Conservation (phyloP, 257 asterid genomes). For the Nicotiana sylvestris region DNA sequence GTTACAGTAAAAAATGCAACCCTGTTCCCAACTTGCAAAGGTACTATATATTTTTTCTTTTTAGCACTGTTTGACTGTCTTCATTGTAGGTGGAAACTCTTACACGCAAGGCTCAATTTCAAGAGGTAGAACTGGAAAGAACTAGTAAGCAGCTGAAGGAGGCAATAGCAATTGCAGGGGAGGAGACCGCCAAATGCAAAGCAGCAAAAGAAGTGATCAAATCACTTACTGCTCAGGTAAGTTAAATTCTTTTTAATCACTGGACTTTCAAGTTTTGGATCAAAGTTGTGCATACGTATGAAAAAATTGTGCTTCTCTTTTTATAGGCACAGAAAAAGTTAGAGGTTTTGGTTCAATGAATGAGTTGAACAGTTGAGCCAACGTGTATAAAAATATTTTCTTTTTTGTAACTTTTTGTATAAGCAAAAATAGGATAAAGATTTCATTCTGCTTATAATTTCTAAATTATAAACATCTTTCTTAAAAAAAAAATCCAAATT, state of each 20-base stretch:
- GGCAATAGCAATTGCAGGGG: slow-evolving; percentile 81
- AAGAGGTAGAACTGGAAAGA: slow-evolving; percentile 76
- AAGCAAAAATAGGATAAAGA: neutral
- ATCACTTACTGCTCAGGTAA: slow-evolving; percentile 90
- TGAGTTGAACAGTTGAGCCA: neutral
- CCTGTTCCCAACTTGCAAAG: neutral
- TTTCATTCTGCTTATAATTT: neutral
- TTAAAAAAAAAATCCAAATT: no score
- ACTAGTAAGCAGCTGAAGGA: slow-evolving; percentile 79
- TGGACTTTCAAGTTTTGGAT: neutral
- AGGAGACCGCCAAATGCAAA: slow-evolving; percentile 91
- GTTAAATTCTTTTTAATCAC: slow-evolving; percentile 8
- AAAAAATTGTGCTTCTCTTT: neutral
- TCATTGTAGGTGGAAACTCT: slow-evolving; percentile 67
- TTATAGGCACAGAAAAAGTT: neutral
- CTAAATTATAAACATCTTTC: neutral
- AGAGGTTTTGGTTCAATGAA: neutral
- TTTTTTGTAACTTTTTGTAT: neutral
- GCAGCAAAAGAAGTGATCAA: slow-evolving; percentile 97
- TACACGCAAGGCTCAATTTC: slow-evolving; percentile 67
- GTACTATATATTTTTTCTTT: neutral
- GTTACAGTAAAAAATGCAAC: neutral
- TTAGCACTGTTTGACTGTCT: slow-evolving; percentile 9
- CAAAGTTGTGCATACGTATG: neutral
- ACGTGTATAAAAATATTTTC: neutral